These are phyloP conservation scores for Fusarium compactum DNA, from an alignment of 2,329 filamentous ascomycete species.

Conservation along the genomic window DNA sequence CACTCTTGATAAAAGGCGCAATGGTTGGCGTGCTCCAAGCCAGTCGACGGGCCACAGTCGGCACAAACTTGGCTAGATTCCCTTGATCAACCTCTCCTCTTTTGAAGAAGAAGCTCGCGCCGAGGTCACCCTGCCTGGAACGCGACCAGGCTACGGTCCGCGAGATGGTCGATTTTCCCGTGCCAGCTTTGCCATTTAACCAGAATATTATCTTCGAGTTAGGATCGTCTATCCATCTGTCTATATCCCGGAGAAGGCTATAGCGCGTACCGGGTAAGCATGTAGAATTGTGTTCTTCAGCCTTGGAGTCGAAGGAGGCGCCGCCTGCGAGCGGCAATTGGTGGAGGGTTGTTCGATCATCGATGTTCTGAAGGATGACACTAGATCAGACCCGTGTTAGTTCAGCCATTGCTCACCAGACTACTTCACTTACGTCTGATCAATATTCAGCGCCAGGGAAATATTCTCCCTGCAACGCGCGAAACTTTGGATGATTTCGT, in stretches of 20 bases:
- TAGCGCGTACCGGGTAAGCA: neutral
- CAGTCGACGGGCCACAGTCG: neutral
- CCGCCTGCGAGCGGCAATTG: neutral
- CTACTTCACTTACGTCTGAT: neutral
- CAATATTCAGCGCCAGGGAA: neutral
- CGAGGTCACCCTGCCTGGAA: too few relatives aligned
- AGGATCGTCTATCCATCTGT: accelerated
- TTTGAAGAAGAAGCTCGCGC: too few relatives aligned
- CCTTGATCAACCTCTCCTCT: too few relatives aligned
- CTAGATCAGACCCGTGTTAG: neutral
- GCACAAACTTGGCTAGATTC: neutral
- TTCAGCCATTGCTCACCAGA: neutral
- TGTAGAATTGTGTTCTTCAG: neutral
- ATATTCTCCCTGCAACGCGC: too few relatives aligned
- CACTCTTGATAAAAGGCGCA: neutral
- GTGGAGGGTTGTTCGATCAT: neutral
- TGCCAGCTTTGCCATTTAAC: too few relatives aligned
- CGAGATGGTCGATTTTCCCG: too few relatives aligned
- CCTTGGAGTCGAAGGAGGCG: neutral
- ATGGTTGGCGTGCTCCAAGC: neutral
- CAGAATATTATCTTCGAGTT: neutral
- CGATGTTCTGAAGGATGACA: neutral
- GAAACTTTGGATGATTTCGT: too few relatives aligned
- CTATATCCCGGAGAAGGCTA: accelerated
- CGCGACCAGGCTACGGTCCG: too few relatives aligned